Percentiles rank a stretch among this genome's conserved stretches.
phyloP scores from a whole-genome alignment of 2,329 filamentous ascomycete genomes.

The Colletotrichum higginsianum region DNA sequence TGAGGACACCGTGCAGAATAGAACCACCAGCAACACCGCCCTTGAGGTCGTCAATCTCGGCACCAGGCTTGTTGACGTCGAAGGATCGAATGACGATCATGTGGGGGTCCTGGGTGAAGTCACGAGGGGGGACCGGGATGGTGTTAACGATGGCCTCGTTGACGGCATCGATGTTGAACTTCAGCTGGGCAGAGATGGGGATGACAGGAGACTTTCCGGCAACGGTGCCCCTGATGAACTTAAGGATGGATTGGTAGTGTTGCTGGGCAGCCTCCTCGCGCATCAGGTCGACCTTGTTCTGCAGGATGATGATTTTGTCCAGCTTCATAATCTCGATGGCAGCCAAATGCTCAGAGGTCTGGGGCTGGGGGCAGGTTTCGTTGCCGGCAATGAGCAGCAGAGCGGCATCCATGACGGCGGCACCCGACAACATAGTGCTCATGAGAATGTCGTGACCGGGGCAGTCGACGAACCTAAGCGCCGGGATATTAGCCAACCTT shows the following conservation, averaged over 20 bases:
- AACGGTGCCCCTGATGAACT: conserved; percentile 98
- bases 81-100: conserved; percentile 99
- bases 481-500: conserved; percentile 45
- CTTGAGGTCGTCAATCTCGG: conserved; percentile 98
- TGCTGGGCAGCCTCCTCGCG: conserved; percentile 92
- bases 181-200: conserved; percentile 96
- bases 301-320: conserved; percentile 98
- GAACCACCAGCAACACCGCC: conserved; percentile 98
- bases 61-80: conserved; percentile 99
- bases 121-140: conserved; percentile 91
- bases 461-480: conserved; percentile 90
- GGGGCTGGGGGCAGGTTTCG: conserved; percentile 97
- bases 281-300: conserved; percentile 99
- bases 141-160: conserved; percentile 96
- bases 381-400: conserved; percentile 97
- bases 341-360: conserved; percentile 98
- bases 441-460: conserved; percentile 99
- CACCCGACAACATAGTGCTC: conserved; percentile 99
- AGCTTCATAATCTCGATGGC: conserved; percentile 99
- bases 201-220: conserved; percentile 96
- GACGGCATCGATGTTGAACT: conserved; percentile 99
- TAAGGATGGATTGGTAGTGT: conserved; percentile 97
- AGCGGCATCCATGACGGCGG: conserved; percentile 99
- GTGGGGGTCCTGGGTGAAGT: conserved; percentile 93
- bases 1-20: conserved; percentile 96